Conservation (phyloP, 768 basidiomycete species). For the Leucocoprinus sp. region DNA sequence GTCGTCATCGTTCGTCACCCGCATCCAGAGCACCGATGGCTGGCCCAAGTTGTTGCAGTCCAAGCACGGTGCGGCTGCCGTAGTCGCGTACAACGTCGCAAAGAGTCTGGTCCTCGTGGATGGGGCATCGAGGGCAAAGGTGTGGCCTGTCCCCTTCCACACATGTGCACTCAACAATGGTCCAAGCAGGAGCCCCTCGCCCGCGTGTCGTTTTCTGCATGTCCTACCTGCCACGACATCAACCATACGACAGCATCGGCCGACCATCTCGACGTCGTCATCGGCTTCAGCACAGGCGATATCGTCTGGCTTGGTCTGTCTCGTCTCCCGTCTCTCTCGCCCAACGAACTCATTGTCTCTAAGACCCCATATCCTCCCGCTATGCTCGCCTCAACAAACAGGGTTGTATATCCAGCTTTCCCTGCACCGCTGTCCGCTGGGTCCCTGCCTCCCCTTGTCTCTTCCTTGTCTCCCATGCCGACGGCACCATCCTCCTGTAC, state of each 20-base stretch:
- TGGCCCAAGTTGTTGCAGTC: slow-evolving; percentile 60
- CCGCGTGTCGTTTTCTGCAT: slow-evolving; percentile 75
- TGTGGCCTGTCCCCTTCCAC: slow-evolving; percentile 23
- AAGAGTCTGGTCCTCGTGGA: slow-evolving; percentile 86
- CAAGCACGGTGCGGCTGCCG: slow-evolving; percentile 79
- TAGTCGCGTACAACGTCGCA: slow-evolving; percentile 80
- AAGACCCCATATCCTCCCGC: slow-evolving; percentile 73
- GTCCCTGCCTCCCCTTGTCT: slow-evolving; percentile 73
- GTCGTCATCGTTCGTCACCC: slow-evolving; percentile 86
- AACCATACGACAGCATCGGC: slow-evolving; percentile 70
- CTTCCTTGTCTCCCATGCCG: slow-evolving; percentile 82
- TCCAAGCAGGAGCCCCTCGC: slow-evolving; percentile 70
- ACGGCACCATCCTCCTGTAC: slow-evolving; percentile 83
- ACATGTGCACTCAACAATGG: background rate
- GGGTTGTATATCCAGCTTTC: slow-evolving; percentile 73
- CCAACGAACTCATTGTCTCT: slow-evolving; percentile 2
- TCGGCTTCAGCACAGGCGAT: slow-evolving; percentile 94
- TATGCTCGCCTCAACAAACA: slow-evolving; percentile 85
- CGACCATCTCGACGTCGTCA: slow-evolving; percentile 77
- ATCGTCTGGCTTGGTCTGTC: slow-evolving; percentile 84
- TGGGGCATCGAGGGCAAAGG: slow-evolving; percentile 78
- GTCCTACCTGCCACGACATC: slow-evolving; percentile 88
- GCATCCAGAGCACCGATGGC: slow-evolving; percentile 76
- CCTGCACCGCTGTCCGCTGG: slow-evolving; percentile 88
- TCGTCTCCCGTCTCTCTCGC: background rate